Conservation (phyloP, 768 basidiomycete genomes). For the Cystobasidium ongulense region DNA sequence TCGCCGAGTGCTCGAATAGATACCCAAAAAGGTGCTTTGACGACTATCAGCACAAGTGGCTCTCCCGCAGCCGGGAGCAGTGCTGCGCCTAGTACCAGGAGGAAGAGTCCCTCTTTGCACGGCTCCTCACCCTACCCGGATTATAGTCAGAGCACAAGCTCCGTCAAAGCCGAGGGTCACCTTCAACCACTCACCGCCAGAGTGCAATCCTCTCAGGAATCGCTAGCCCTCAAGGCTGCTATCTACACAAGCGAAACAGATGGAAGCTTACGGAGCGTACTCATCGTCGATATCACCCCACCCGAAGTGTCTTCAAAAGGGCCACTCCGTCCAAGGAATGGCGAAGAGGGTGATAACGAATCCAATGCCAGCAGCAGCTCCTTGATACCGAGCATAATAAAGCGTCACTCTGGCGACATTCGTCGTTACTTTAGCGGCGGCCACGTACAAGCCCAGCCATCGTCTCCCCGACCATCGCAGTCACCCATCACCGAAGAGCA, state of each 20-base stretch:
- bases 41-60: background rate
- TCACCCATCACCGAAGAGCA: background rate
- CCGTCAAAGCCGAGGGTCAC: background rate
- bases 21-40: background rate
- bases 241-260: background rate
- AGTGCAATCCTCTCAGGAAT: slow-evolving; percentile 1
- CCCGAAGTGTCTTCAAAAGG: background rate
- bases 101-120: too few species aligned
- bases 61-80: background rate
- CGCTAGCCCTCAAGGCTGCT: background rate
- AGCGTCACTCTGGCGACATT: background rate
- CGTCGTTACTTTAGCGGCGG: background rate
- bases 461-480: background rate
- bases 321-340: background rate
- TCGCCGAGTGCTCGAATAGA: background rate
- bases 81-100: background rate
- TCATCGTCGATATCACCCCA: background rate
- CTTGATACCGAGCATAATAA: background rate
- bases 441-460: background rate
- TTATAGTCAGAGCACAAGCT: background rate
- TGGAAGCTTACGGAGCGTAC: background rate
- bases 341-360: background rate
- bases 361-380: background rate
- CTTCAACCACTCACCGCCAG: slow-evolving; percentile 13
- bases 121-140: background rate